A percentile compares a stretch with the other conserved stretches of the same genome.
Evolutionary conservation across 148 eudicot species (phyloP).

Genomic region (Spergularia marina): DNA sequence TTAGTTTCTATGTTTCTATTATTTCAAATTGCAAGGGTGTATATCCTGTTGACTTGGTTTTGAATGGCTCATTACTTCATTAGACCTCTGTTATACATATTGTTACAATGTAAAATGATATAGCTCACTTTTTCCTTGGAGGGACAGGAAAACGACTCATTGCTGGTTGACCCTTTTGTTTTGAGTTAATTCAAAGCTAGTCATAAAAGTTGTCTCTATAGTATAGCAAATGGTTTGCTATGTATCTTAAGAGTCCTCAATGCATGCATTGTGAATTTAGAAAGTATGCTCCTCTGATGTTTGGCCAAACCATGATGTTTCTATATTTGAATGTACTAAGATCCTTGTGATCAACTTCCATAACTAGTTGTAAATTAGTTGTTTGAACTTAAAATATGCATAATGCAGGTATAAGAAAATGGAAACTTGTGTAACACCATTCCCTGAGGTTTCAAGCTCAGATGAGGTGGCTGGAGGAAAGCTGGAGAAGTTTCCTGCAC

Average conservation of each 20-base stretch:
- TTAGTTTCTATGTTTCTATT: slow-evolving; percentile 24
- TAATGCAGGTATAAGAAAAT: slow-evolving; percentile 68
- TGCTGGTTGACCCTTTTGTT: no score
- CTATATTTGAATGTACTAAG: background rate
- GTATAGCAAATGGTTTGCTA: background rate
- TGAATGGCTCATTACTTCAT: no score
- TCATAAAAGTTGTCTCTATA: no score
- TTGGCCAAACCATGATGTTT: background rate
- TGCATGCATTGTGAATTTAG: background rate
- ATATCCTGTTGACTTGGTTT: background rate
- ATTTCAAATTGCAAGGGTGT: background rate
- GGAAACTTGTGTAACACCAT: slow-evolving; percentile 61
- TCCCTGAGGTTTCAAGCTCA: slow-evolving; percentile 37
- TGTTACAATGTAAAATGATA: no score
- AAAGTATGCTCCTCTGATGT: background rate
- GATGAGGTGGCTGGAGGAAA: slow-evolving; percentile 53
- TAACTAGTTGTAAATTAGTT: background rate
- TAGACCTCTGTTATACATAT: no score
- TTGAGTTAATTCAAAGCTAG: no score
- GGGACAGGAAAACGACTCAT: no score
- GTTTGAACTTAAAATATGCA: background rate
- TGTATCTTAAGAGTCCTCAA: background rate
- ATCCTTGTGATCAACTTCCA: background rate
- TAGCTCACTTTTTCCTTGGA: no score
- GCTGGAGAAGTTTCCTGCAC: slow-evolving; percentile 55